Evolutionary conservation across 305 asterid genomes (phyloP).

Genomic region (Fraxinus greggii): DNA sequence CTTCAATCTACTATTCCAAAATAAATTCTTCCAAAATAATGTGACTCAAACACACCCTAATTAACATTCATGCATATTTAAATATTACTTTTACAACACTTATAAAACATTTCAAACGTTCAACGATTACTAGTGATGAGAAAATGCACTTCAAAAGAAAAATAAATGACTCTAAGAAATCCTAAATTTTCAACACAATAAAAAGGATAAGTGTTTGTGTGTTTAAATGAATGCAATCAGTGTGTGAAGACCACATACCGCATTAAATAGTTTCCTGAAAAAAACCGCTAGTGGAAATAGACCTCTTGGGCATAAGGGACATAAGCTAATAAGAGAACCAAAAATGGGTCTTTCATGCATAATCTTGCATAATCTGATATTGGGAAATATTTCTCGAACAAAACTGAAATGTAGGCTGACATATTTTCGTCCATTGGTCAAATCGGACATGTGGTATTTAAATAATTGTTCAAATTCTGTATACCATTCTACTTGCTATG

Average conservation of each 20-base stretch:
- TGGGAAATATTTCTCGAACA: background rate
- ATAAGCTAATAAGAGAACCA: background rate
- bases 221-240: background rate
- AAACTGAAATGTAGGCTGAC: background rate
- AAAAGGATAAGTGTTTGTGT: background rate
- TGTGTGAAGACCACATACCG: background rate
- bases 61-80: background rate
- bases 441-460: background rate
- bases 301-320: background rate
- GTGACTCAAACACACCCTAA: too few species aligned
- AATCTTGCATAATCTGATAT: background rate
- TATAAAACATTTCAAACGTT: background rate
- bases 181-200: background rate
- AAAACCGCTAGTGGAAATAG: background rate
- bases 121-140: background rate
- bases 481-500: background rate
- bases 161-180: background rate
- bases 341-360: background rate
- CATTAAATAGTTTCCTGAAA: background rate
- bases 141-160: background rate
- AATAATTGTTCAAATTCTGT: background rate
- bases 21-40: too few species aligned
- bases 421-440: background rate
- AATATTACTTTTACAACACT: background rate
- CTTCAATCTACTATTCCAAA: too few species aligned